A percentile compares a stretch with the other conserved stretches of the same genome.
Conservation (phyloP, 176 grass and related monocot species). For the Avena atlantica region DNA sequence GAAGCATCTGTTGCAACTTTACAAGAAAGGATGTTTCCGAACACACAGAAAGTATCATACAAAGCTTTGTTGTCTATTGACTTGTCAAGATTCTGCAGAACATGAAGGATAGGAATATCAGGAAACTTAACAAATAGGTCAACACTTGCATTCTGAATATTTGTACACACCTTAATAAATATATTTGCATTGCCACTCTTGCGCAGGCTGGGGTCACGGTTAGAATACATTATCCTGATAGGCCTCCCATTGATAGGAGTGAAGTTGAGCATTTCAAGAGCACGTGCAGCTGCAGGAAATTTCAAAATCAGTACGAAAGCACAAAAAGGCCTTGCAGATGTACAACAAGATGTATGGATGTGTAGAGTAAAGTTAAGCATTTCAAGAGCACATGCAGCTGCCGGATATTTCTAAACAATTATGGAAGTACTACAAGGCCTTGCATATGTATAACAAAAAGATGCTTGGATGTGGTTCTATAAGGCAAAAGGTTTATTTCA, state of each 20-base stretch:
- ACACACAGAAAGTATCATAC: conserved; percentile 76
- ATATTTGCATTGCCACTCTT: conserved; percentile 85
- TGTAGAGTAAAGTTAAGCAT: conserved; percentile 73
- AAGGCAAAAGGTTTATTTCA: not conserved
- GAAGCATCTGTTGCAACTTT: conserved; percentile 84
- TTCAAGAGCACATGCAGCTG: conserved; percentile 88
- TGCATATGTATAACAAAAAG: not conserved
- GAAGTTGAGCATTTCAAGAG: conserved; percentile 88
- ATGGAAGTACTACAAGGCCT: not conserved
- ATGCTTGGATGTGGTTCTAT: not conserved
- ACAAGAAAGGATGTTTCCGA: conserved; percentile 93
- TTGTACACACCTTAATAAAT: conserved; percentile 81
- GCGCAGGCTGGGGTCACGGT: conserved; percentile 87
- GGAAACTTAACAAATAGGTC: not conserved
- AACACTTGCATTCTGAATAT: not conserved
- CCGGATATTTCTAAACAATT: conserved; percentile 35
- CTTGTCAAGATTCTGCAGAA: conserved; percentile 89
- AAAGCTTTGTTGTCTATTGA: conserved; percentile 83
- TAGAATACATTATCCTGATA: conserved; percentile 98
- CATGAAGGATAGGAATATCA: conserved; percentile 7
- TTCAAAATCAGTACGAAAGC: conserved; percentile 25
- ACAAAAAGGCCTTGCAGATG: too few species aligned
- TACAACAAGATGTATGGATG: too few species aligned
- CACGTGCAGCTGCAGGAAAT: conserved; percentile 72
- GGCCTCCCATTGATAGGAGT: conserved; percentile 86